A percentile compares a stretch with the other conserved stretches of the same genome.
Conservation (phyloP, 2,329 filamentous ascomycete genomes). For the Neoascochyta sp. region DNA sequence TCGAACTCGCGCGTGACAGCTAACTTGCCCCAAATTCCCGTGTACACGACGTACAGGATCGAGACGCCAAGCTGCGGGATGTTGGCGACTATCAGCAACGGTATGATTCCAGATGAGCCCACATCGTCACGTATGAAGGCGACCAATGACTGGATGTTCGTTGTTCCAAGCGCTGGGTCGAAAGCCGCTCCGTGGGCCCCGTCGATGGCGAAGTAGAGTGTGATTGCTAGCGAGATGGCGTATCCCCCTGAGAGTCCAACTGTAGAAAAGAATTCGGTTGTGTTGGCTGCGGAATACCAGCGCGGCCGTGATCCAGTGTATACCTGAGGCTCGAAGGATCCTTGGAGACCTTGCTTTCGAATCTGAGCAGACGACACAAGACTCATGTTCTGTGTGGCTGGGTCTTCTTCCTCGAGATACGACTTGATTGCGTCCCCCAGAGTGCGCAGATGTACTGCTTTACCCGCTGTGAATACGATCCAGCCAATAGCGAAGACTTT, state of each 20-base stretch:
- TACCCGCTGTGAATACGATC: constrained; percentile 8
- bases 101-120: constrained; percentile 10
- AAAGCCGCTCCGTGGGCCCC: constrained; percentile 8
- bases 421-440: constrained; percentile 28
- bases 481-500: constrained; percentile 13
- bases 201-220: constrained; percentile 6
- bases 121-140: constrained; percentile 6
- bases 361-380: constrained; percentile 12
- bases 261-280: constrained; percentile 10
- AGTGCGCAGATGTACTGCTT: constrained; percentile 11
- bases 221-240: constrained; percentile 3
- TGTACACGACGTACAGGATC: constrained; percentile 46
- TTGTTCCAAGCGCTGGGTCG: constrained; percentile 6
- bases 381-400: constrained; percentile 15
- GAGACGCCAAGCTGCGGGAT: constrained; percentile 47
- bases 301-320: constrained; percentile 4
- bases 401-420: constrained; percentile 21
- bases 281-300: constrained; percentile 11
- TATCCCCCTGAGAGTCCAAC: constrained; percentile 9
- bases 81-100: constrained; percentile 42
- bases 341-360: constrained; percentile 6
- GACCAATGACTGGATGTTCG: constrained; percentile 13
- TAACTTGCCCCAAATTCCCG: constrained; percentile 31
- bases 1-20: constrained; percentile 48
- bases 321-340: constrained; percentile 1